Base-by-base conservation (phyloP, 2,329 filamentous ascomycete species). In the Penicillium hordei region DNA sequence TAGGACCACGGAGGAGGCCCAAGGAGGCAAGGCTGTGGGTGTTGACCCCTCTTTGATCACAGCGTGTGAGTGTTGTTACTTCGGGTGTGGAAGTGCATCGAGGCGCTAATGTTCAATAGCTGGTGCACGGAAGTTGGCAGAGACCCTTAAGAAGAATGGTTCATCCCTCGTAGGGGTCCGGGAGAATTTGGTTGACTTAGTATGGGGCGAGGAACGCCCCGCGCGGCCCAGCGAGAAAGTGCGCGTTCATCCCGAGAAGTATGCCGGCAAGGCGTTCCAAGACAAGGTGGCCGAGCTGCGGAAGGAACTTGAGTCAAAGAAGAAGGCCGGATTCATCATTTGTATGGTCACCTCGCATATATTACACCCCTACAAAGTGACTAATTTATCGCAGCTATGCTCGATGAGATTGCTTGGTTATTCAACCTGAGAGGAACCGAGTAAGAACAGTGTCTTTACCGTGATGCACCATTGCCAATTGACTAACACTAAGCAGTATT, bases 381-480 rank as follows among this genome's bases (percentile, higher is more conserved):
- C 62, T 67, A 59, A 70, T 58, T 31, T 19, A 52, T 34, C 44
- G 29, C 51, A 80, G 79, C 93, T 6, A 93, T 95, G 87, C 85
- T 99, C 43, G 94, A 99, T 69, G 94, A 99, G 76, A 86, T 97
- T 67, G 94, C 94, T 12, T 99, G 94, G 94, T 82, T 99, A n/a
- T 97, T 97, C 80, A 99, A 99, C 76, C 79, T 99, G 48, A 87
- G 94, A 66, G 94, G 94, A 67, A 94, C 84, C 73, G 94, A 97
- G 82, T 84, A 76, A 62, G 81, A 50, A 29, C 40, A 15, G n/a
- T 8, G 7, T 5, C 25, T 43, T 31, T 36, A 10, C 52, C 40
- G 29, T 54, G 51, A 44, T 42, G 13, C 27, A 27, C 8, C 17
- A 31, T 48, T 23, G 12, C 1, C 8, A 27, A 21, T 23, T 12